These are phyloP conservation scores for Penicillium flavigenum DNA, from an alignment of 495 filamentous ascomycete species.

Conservation along the genomic window DNA sequence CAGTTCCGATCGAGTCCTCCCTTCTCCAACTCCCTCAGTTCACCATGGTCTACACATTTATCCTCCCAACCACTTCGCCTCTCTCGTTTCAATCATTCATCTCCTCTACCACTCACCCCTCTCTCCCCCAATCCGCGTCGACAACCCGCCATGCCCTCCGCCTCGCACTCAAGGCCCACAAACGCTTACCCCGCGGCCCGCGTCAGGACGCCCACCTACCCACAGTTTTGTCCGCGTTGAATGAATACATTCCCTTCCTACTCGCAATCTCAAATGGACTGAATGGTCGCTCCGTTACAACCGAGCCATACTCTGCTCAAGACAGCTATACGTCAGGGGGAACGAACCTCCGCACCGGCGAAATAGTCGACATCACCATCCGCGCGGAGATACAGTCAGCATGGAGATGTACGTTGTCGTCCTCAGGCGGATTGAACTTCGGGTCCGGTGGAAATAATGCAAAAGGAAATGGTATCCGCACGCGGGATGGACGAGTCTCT, in stretches of 20 bases:
- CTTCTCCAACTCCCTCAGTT: conserved; percentile 23
- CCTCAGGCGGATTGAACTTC: conserved; percentile 26
- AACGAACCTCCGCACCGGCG: conserved; percentile 28
- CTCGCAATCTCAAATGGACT: conserved; percentile 71
- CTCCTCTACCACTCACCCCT: conserved; percentile 72
- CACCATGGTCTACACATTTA: conserved; percentile 82
- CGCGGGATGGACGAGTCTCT: conserved; percentile 52
- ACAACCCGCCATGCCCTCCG: conserved; percentile 76
- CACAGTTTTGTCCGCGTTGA: conserved; percentile 63
- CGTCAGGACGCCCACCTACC: conserved; percentile 65
- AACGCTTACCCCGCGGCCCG: conserved; percentile 62
- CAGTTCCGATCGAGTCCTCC: conserved; percentile 14
- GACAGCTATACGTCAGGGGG: background rate
- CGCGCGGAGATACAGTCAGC: conserved; percentile 59
- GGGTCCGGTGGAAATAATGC: background rate
- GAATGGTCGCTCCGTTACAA: conserved; percentile 37
- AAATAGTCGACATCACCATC: conserved; percentile 65
- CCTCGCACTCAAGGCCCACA: conserved; percentile 76
- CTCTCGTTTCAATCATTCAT: conserved; percentile 75
- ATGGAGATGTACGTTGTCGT: conserved; percentile 81
- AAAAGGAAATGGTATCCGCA: conserved; percentile 2
- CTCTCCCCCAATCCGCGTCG: conserved; percentile 72
- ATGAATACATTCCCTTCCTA: conserved; percentile 77
- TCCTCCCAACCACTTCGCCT: conserved; percentile 78
- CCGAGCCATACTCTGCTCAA: conserved; percentile 2